Percentiles rank a stretch among this genome's conserved stretches.
These are phyloP conservation scores for Coix lacrymajobi DNA, from an alignment of 176 grass and related monocot species.

Conservation along the genomic window DNA sequence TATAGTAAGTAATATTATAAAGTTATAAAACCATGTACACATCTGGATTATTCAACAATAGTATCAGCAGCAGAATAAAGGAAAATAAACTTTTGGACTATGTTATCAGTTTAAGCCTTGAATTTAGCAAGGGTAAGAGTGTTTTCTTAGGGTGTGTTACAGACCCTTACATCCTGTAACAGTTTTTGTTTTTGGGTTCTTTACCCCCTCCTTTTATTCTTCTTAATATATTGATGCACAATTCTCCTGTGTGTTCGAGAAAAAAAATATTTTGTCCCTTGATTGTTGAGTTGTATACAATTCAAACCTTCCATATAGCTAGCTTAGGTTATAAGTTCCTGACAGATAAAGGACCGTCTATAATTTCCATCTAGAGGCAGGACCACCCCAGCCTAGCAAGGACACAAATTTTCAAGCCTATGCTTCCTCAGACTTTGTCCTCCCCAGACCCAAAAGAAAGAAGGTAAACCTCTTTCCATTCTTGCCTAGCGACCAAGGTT, in stretches of 20 bases:
- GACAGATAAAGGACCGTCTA: background rate
- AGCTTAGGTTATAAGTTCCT: background rate
- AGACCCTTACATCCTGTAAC: too few relatives aligned
- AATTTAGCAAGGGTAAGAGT: constrained; percentile 6
- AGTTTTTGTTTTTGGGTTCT: too few relatives aligned
- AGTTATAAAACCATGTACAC: constrained; percentile 8
- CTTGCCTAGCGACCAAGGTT: background rate
- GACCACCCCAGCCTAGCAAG: background rate
- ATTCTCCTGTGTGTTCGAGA: too few relatives aligned
- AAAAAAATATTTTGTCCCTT: too few relatives aligned
- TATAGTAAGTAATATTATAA: background rate
- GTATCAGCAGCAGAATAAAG: background rate
- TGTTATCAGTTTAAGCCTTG: constrained; percentile 1
- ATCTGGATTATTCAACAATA: constrained; percentile 21
- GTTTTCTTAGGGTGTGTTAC: too few relatives aligned
- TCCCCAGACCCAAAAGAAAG: background rate
- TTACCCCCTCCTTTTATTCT: too few relatives aligned
- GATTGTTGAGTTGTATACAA: background rate
- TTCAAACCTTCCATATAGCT: background rate
- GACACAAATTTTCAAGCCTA: background rate
- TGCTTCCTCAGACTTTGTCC: background rate
- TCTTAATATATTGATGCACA: too few relatives aligned
- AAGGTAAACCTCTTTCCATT: background rate
- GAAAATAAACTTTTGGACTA: background rate
- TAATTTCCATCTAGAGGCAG: background rate